phyloP scores from a whole-genome alignment of 345 rosid species.

The Nasturtium officinale region DNA sequence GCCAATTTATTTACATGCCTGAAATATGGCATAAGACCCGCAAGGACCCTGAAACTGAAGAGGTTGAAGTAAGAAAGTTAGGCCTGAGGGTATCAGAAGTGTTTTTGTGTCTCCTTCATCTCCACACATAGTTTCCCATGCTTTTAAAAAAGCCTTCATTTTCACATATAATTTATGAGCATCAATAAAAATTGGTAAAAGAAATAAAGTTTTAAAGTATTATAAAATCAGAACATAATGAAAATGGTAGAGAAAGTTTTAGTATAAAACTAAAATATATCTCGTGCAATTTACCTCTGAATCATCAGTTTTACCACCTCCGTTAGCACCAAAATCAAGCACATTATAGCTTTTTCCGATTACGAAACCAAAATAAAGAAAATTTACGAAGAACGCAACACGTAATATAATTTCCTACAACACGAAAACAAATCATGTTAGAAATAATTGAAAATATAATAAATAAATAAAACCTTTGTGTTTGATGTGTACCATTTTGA shows the following conservation, averaged over 20 bases:
- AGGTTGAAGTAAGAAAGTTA: conserved; percentile 19
- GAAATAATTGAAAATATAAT: background rate
- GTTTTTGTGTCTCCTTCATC: conserved; percentile 3
- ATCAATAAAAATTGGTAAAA: no score
- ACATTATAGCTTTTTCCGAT: background rate
- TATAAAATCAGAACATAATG: background rate
- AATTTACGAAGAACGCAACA: background rate
- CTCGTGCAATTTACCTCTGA: background rate
- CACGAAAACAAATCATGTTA: background rate
- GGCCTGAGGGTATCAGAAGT: background rate
- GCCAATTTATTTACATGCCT: background rate
- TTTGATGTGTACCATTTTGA: background rate
- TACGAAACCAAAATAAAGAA: background rate
- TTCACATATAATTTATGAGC: background rate
- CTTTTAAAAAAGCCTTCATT: conserved; percentile 1
- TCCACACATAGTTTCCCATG: conserved; percentile 16
- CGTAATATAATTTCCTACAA: conserved; percentile 7
- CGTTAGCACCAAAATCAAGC: conserved; percentile 5
- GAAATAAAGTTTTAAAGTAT: no score
- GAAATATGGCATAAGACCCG: conserved; percentile 9
- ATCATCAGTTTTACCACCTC: conserved; percentile 13
- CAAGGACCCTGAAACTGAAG: conserved; percentile 16
- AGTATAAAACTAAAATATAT: background rate
- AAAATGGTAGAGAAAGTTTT: background rate
- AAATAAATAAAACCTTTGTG: background rate